Percentiles rank a stretch among this genome's conserved stretches.
Conservation (phyloP, 768 basidiomycete genomes). For the Macrolepiota albuminosa region DNA sequence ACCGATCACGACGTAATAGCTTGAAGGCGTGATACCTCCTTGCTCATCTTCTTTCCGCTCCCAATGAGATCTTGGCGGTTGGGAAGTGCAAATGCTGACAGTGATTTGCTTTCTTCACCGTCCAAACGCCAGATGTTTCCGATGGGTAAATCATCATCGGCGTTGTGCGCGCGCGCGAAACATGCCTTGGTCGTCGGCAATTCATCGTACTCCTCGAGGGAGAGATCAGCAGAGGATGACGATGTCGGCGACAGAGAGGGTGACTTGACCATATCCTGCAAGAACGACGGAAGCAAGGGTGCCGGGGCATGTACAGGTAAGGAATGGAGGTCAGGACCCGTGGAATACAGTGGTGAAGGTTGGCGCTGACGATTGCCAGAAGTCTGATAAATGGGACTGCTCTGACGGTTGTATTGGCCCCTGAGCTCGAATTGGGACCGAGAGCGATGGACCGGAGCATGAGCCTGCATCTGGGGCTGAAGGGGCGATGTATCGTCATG, state of each 20-base stretch:
- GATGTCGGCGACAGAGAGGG: slow-evolving; percentile 63
- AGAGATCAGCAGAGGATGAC: slow-evolving; percentile 61
- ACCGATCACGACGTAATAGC: slow-evolving; percentile 16
- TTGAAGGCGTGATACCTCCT: slow-evolving; percentile 27
- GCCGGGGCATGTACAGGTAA: slow-evolving; percentile 34
- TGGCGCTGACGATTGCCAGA: slow-evolving; percentile 35
- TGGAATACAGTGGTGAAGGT: slow-evolving; percentile 33
- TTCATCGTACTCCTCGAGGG: slow-evolving; percentile 55
- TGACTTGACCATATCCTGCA: slow-evolving; percentile 70
- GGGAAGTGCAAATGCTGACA: slow-evolving; percentile 46
- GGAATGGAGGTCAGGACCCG: slow-evolving; percentile 28
- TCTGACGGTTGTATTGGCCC: slow-evolving; percentile 32
- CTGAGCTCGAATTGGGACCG: slow-evolving; percentile 48
- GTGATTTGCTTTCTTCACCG: slow-evolving; percentile 60
- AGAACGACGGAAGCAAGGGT: slow-evolving; percentile 69
- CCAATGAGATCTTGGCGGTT: slow-evolving; percentile 33
- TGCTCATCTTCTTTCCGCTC: slow-evolving; percentile 32
- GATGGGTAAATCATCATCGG: slow-evolving; percentile 29
- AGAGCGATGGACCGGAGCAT: slow-evolving; percentile 41
- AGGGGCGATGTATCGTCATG: slow-evolving; percentile 33
- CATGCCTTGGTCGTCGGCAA: slow-evolving; percentile 21
- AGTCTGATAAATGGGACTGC: slow-evolving; percentile 62
- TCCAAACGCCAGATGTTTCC: slow-evolving; percentile 71
- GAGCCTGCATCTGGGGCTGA: slow-evolving; percentile 18
- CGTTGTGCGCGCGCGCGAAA: slow-evolving; percentile 24